Evolutionary conservation across 2,329 filamentous ascomycete genomes (phyloP).

Genomic region (Neonectria magnoliae): DNA sequence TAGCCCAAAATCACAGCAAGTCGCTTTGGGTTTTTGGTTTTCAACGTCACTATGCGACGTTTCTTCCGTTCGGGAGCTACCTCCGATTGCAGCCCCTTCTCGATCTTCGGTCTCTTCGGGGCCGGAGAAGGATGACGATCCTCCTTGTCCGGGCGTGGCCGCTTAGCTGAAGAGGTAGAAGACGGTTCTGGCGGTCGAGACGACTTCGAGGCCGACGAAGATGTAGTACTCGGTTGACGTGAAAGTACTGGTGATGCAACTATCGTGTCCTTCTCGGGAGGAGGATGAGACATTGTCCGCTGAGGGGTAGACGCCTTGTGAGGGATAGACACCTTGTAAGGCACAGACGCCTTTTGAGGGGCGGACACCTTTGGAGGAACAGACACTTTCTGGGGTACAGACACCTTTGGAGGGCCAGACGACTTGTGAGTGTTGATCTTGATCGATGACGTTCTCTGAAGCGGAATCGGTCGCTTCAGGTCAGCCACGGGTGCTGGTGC

Average conservation of each 20-base stretch:
- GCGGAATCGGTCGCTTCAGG: constrained; percentile 41
- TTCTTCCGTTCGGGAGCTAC: constrained; percentile 43
- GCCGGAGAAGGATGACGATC: constrained; percentile 46
- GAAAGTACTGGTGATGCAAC: constrained; percentile 39
- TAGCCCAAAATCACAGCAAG: constrained; percentile 49
- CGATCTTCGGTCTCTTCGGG: constrained; percentile 53
- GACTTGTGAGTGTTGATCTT: constrained; percentile 51
- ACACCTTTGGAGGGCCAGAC: constrained; percentile 2
- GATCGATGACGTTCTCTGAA: constrained; percentile 50
- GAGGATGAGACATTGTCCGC: constrained; percentile 28
- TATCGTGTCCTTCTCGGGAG: constrained; percentile 41
- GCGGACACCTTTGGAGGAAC: constrained; percentile 41
- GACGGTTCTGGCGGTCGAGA: constrained; percentile 33
- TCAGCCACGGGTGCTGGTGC: constrained; percentile 32
- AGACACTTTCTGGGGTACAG: constrained; percentile 17
- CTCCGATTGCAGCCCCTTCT: constrained; percentile 40
- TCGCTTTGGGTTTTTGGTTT: constrained; percentile 47
- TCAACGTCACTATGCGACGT: constrained; percentile 51
- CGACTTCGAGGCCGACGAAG: constrained; percentile 33
- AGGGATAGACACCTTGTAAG: constrained; percentile 15
- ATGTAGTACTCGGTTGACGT: constrained; percentile 38
- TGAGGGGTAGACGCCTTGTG: constrained; percentile 42
- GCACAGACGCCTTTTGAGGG: constrained; percentile 13
- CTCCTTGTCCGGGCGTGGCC: constrained; percentile 51
- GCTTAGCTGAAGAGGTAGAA: constrained; percentile 43